Percentiles rank a stretch among this genome's conserved stretches.
Conservation (phyloP, 2,329 filamentous ascomycete species). For the Rutstroemia sp. region DNA sequence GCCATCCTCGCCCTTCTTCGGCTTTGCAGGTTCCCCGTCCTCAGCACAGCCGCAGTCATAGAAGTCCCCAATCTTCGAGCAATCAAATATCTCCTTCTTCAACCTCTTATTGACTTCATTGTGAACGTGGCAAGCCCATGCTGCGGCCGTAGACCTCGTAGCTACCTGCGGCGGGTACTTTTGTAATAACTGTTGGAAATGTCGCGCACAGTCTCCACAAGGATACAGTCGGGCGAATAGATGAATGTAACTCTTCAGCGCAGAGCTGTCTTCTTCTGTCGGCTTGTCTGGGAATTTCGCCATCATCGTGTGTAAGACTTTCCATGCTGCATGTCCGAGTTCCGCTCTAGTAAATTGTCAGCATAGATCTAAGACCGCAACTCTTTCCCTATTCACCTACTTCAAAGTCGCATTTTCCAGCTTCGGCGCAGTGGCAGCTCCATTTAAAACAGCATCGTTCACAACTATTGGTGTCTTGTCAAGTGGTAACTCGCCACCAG, state of each 20-base stretch:
- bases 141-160: slow-evolving; percentile 54
- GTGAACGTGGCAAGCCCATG: slow-evolving; percentile 62
- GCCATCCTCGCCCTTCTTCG: slow-evolving; percentile 21
- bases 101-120: slow-evolving; percentile 60
- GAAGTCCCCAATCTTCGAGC: slow-evolving; percentile 60
- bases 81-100: slow-evolving; percentile 56
- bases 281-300: slow-evolving; percentile 61
- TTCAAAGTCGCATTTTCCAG: slow-evolving; percentile 77
- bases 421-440: slow-evolving; percentile 70
- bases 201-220: slow-evolving; percentile 61
- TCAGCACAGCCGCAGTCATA: slow-evolving; percentile 67
- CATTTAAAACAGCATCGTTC: slow-evolving; percentile 47
- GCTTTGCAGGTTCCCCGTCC: slow-evolving; percentile 42
- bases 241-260: slow-evolving; percentile 57
- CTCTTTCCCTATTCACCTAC: slow-evolving; percentile 34
- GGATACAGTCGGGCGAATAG: slow-evolving; percentile 64
- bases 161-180: slow-evolving; percentile 60
- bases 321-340: slow-evolving; percentile 62
- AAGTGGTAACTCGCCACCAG: slow-evolving; percentile 1
- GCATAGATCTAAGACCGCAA: background rate
- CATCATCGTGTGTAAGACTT: slow-evolving; percentile 64
- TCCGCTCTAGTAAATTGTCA: slow-evolving; percentile 35
- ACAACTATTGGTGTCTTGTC: slow-evolving; percentile 25
- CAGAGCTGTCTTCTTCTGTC: slow-evolving; percentile 51
- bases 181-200: slow-evolving; percentile 55